phyloP scores from a whole-genome alignment of 139 green algal genomes.

The Haematococcus sp. region DNA sequence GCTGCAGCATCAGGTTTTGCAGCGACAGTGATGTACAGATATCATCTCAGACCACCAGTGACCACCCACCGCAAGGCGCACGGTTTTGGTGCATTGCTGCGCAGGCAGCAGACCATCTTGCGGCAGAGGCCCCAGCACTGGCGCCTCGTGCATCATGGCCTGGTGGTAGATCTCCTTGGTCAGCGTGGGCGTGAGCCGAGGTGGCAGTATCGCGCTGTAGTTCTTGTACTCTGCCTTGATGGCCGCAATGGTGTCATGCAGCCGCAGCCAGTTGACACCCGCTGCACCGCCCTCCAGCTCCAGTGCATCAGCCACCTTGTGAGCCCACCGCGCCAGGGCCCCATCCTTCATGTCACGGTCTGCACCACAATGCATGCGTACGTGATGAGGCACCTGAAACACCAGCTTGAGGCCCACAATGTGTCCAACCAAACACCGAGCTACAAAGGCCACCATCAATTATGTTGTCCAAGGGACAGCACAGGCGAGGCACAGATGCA shows the following conservation, averaged over 20 bases:
- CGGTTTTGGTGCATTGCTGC: background rate
- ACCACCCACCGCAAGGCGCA: too few species aligned
- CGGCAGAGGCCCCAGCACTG: background rate
- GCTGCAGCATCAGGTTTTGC: too few species aligned
- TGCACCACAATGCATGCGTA: too few species aligned
- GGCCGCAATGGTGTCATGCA: slow-evolving; percentile 28
- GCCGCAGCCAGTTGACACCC: slow-evolving; percentile 4
- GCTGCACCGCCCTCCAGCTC: background rate
- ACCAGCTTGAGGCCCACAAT: too few species aligned
- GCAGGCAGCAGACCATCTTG: background rate
- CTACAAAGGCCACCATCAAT: background rate
- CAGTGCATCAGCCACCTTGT: background rate
- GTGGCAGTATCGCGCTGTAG: slow-evolving; percentile 1
- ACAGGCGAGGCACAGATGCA: too few species aligned
- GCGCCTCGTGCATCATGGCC: slow-evolving; percentile 7
- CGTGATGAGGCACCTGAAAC: too few species aligned
- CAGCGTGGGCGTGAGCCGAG: too few species aligned
- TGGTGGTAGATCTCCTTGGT: background rate
- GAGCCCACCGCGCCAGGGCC: background rate
- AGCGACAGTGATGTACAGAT: too few species aligned
- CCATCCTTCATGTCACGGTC: background rate
- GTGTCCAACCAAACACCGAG: background rate
- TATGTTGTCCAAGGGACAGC: too few species aligned
- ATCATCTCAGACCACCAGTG: too few species aligned
- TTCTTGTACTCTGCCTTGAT: slow-evolving; percentile 16